These are phyloP conservation scores for Gastrolobium villosum DNA, from an alignment of 306 rosid species.

Conservation along the genomic window DNA sequence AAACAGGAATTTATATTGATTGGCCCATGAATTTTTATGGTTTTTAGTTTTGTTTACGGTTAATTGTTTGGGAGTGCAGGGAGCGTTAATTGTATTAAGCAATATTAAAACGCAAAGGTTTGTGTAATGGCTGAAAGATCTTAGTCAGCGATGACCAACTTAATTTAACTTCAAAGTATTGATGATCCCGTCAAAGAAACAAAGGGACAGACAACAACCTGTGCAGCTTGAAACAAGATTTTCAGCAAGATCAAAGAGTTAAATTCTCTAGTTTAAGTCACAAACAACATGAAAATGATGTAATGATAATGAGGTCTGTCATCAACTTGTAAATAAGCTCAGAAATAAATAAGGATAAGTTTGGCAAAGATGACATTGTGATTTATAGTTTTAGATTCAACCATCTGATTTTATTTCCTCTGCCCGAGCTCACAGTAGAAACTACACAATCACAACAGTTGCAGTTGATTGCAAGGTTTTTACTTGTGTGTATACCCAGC, in stretches of 20 bases:
- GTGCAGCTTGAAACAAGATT: background rate
- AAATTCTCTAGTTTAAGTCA: background rate
- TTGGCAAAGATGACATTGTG: too few species aligned
- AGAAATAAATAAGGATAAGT: too few species aligned
- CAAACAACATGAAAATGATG: background rate
- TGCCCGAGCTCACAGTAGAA: too few species aligned
- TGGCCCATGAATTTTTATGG: conserved; percentile 23
- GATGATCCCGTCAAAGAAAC: background rate
- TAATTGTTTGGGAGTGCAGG: background rate
- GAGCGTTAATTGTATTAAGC: conserved; percentile 10
- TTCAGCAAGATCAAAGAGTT: background rate
- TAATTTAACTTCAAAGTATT: conserved; percentile 11
- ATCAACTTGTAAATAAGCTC: too few species aligned
- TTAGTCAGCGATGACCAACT: background rate
- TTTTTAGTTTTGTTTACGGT: background rate
- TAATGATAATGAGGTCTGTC: background rate
- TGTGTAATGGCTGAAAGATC: background rate
- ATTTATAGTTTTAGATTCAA: too few species aligned
- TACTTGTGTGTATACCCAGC: too few species aligned
- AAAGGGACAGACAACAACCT: background rate
- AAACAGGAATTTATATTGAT: background rate
- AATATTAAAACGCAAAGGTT: conserved; percentile 4
- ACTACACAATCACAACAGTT: too few species aligned
- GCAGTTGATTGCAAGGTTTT: too few species aligned
- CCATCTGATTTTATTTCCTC: too few species aligned